These are phyloP conservation scores for Podaxis carcinomalis DNA, from an alignment of 768 basidiomycete species.

Conservation along the genomic window DNA sequence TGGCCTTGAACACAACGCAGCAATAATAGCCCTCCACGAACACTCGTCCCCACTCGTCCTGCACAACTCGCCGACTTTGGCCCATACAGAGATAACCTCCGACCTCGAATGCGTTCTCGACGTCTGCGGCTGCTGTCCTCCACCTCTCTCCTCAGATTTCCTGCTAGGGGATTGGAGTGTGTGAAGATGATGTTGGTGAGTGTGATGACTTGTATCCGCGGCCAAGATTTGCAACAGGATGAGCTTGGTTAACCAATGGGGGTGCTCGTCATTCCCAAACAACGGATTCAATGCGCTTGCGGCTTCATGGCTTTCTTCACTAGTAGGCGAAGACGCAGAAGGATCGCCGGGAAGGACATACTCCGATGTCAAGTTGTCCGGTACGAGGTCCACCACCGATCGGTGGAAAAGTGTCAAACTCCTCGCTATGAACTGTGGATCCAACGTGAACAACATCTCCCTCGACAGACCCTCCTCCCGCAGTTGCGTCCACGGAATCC, in stretches of 20 bases:
- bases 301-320: constrained; percentile 5
- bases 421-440: constrained; percentile 54
- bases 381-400: constrained; percentile 43
- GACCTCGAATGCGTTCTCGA: constrained; percentile 69
- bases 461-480: constrained; percentile 65
- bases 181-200: constrained; percentile 3
- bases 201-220: constrained; percentile 36
- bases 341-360: constrained; percentile 33
- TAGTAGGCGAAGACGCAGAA: background rate
- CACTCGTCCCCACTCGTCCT: constrained; percentile 73
- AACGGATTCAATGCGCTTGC: constrained; percentile 27
- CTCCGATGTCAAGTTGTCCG: constrained; percentile 47
- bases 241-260: constrained; percentile 80
- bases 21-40: constrained; percentile 71
- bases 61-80: constrained; percentile 67
- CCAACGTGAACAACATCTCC: constrained; percentile 60
- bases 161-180: constrained; percentile 24
- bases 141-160: constrained; percentile 27
- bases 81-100: constrained; percentile 72
- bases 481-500: constrained; percentile 47
- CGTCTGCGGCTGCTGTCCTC: constrained; percentile 21
- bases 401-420: constrained; percentile 65
- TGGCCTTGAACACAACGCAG: constrained; percentile 68
- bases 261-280: constrained; percentile 65
- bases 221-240: constrained; percentile 69